phyloP scores from a whole-genome alignment of 2,329 filamentous ascomycete genomes.

The Intubia oerlemansii region DNA sequence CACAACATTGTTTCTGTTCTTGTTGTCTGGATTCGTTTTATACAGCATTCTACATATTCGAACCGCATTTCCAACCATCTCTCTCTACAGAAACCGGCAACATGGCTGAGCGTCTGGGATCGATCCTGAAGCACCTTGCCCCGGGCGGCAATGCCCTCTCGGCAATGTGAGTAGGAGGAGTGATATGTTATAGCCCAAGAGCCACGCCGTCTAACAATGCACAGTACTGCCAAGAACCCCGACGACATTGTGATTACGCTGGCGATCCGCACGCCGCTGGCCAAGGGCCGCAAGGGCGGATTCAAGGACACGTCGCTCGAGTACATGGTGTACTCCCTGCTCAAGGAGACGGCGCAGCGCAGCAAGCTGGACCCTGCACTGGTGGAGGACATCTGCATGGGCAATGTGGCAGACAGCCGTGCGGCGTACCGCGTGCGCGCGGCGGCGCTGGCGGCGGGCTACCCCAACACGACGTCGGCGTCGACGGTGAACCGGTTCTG shows the following conservation, averaged over 20 bases:
- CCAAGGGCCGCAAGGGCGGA: constrained; percentile 76
- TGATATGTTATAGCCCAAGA: no score
- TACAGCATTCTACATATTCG: neutral
- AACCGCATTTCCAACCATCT: neutral
- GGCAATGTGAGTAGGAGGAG: constrained; percentile 48
- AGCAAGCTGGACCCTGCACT: constrained; percentile 60
- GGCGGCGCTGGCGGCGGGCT: constrained; percentile 74
- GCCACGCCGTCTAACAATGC: constrained; percentile 4
- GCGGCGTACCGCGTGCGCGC: constrained; percentile 83
- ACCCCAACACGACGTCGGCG: constrained; percentile 71
- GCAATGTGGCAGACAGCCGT: constrained; percentile 75
- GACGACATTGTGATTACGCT: constrained; percentile 95
- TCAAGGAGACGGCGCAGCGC: constrained; percentile 54
- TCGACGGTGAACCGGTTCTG: constrained; percentile 89
- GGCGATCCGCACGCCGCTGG: constrained; percentile 69
- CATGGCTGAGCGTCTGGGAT: constrained; percentile 61
- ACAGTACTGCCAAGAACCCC: constrained; percentile 72
- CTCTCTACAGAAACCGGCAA: constrained; percentile 1
- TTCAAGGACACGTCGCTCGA: constrained; percentile 90
- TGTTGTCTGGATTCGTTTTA: neutral
- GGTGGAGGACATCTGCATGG: constrained; percentile 77
- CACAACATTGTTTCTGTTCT: no score
- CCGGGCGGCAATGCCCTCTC: constrained; percentile 45
- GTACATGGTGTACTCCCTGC: constrained; percentile 60
- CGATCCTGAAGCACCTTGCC: constrained; percentile 69